Conservation (phyloP, 495 filamentous ascomycete genomes). For the Xylaria castorea region DNA sequence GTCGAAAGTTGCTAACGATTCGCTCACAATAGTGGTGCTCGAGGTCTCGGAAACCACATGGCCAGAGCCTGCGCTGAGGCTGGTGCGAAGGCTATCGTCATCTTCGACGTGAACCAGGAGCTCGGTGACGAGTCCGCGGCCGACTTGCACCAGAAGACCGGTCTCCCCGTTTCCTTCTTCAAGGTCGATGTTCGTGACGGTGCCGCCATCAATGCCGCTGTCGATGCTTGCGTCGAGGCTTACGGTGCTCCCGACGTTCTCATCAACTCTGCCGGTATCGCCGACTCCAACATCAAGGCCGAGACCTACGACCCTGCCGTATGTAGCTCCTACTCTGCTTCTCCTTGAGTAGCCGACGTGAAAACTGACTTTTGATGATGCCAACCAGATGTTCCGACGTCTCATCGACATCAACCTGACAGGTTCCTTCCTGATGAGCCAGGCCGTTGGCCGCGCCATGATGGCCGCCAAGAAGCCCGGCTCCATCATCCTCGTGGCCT, state of each 20-base stretch:
- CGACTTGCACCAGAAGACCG: conserved; percentile 69
- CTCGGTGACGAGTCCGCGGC: conserved; percentile 71
- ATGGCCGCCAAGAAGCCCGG: conserved; percentile 70
- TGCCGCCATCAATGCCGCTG: conserved; percentile 65
- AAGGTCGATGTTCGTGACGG: conserved; percentile 78
- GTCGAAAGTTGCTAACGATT: conserved; percentile 29
- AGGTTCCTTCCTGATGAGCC: conserved; percentile 72
- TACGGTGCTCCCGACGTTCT: conserved; percentile 74
- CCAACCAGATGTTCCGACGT: conserved; percentile 64
- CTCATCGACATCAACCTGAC: conserved; percentile 80
- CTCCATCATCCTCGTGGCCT: conserved; percentile 74
- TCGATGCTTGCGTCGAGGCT: conserved; percentile 62
- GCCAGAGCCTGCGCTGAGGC: conserved; percentile 76
- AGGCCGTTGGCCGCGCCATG: conserved; percentile 69
- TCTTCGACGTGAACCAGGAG: conserved; percentile 76
- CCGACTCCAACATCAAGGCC: conserved; percentile 66
- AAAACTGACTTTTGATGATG: conserved; percentile 43
- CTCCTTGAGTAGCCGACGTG: background rate
- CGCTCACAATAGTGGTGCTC: conserved; percentile 64
- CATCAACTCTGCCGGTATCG: conserved; percentile 85
- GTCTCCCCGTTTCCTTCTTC: conserved; percentile 76
- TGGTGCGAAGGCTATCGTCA: conserved; percentile 72
- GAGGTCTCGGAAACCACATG: conserved; percentile 79
- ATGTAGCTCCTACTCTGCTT: background rate
- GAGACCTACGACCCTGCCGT: conserved; percentile 63